These are phyloP conservation scores for Eragrostis curvula DNA, from an alignment of 176 grass and related monocot genomes.

Conservation along the genomic window DNA sequence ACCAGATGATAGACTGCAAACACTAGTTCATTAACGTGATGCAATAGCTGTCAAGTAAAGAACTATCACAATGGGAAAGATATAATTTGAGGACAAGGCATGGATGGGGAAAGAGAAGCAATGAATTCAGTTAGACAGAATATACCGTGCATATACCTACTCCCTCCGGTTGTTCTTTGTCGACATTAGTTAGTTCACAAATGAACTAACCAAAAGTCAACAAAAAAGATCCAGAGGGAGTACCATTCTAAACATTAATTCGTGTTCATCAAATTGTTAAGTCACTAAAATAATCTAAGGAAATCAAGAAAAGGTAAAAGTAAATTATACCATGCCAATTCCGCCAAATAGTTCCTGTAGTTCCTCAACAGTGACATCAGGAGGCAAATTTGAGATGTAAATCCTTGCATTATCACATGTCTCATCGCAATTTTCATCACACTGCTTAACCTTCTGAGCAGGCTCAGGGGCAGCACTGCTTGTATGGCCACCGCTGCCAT, in stretches of 20 bases:
- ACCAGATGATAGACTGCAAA: background rate
- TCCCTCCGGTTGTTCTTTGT: too few relatives aligned
- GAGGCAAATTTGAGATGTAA: constrained; percentile 98
- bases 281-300: background rate
- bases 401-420: constrained; percentile 95
- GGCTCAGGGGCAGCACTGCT: constrained; percentile 50
- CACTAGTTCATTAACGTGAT: background rate
- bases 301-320: background rate
- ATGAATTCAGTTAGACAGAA: background rate
- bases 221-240: too few relatives aligned
- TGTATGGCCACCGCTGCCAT: constrained; percentile 24
- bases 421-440: constrained; percentile 90
- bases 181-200: too few relatives aligned
- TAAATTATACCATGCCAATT: constrained; percentile 80
- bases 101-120: background rate
- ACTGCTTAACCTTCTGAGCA: constrained; percentile 75
- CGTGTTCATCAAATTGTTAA: background rate
- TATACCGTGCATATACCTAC: background rate
- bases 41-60: background rate
- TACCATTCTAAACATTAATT: background rate
- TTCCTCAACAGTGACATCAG: constrained; percentile 91
- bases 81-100: background rate
- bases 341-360: constrained; percentile 93
- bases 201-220: too few relatives aligned
- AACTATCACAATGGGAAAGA: background rate